Evolutionary conservation across 2,329 filamentous ascomycete species (phyloP), one percentile per base, ranked within the genome.

Genomic region (Fusarium chuoi): DNA sequence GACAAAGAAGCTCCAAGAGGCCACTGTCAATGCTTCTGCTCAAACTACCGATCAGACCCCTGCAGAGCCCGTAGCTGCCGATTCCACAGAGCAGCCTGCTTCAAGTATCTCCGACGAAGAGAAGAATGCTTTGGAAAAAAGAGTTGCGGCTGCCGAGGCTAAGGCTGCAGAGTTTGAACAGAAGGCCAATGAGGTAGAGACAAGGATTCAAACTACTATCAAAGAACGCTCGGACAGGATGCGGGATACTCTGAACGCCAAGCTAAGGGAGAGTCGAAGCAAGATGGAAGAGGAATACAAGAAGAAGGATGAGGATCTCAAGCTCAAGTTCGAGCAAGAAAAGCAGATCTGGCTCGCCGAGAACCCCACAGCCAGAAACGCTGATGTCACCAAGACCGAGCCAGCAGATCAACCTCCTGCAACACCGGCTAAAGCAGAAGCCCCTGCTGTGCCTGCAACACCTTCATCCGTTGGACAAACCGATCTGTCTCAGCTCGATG

Each of bases 141-240:
- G 87, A 82, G 84, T 94, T 62, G 84, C 89, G 33, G 83, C 83
- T 26, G 87, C 91, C 4, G 89, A 93, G 79, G 85, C 89, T 35
- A 89, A 87, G 78, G 89, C 92, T 14, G 85, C 87, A 7, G 91
- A 92, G 74, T 88, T 89, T 52, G 91, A 94, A 78, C 84, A 86
- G 20, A 92, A 91, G 81, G 88, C 85, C 3, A 87, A 88, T 61
- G 89, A 91, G 68, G 84, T 92, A 22, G 93, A 95, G 78, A 88
- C 89, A 36, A 87, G 86, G 62, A 87, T 90, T 51, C 85, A 89
- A 63, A 84, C 83, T 41, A 90, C 88, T 17, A 86, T 93, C 67
- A 93, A 93, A 77, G 85, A 87, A 59, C 88, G 91, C 49, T 91
- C 90, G 3, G 89, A 93, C 48, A 89, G 89, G 79, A 93, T 94